Base-by-base conservation (phyloP, 768 basidiomycete species). In the Hericium rajendrae region DNA sequence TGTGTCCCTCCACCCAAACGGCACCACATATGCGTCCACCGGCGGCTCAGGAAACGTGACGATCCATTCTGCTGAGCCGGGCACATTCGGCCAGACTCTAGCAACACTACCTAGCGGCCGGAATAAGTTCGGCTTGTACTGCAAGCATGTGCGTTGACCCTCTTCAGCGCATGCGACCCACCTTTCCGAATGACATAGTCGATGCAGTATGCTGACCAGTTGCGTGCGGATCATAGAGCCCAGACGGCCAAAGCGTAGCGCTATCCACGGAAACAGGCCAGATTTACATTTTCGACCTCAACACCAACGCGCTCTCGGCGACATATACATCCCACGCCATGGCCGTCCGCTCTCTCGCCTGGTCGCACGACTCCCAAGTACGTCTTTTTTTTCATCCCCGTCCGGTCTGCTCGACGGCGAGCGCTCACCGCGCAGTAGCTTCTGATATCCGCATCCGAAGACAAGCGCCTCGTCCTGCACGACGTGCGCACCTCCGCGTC, bases 321-420 rank as follows among this genome's bases (percentile, higher is more conserved):
- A 89, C 86, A 2, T 94, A 85, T 70, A 83, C 85, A 4, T 90
- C 91, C 2, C 94, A 97, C 69, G 92, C 91, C 10, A 91, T 93
- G 85, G 80, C 85, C 49, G 91, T 94, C 8, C 85, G 94, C 39
- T 86, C 88, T 0, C 70, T 97, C 3, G 80, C 88, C 8, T 97
- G 94, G 94, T 93, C 91, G 10, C 79, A 83, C 52, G 94, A 97
- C 68, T 88, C 87, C 1, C 89, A 83, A 69, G 93, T 94, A 67
- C 59, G 83, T 75, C 22, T 55, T 56, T 64, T 65, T 59, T 56
- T 40, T 53, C 48, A 38, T 12, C 22, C 4, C 22, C 22, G 22
- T 22, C 22, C 2, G 22, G 22, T 22, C 22, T 22, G 40, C 2
- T 26, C 26, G 15, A 32, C 15, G 37, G 26, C 26, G 32, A 6